Base-by-base conservation (phyloP, 768 basidiomycete genomes). In the Dacryopinax spathularia region DNA sequence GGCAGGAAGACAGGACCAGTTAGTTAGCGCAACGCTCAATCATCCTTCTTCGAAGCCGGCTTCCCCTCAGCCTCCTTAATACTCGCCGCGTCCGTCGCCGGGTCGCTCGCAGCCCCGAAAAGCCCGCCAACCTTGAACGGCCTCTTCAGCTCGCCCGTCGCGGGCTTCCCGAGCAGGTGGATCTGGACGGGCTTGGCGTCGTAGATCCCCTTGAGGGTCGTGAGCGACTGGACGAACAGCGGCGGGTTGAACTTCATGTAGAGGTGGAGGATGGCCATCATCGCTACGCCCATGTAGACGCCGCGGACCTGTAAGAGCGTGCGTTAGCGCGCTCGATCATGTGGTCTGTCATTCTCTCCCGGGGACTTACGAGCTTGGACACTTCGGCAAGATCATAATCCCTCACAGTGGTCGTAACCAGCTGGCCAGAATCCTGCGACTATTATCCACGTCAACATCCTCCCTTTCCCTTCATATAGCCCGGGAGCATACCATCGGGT, bases 241-340 rank as follows among this genome's bases (percentile, higher is more conserved):
- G 95, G 95, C 72, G 95, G 94, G 6, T 92, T 94, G 82, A 89
- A 97, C 73, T 89, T 84, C 77, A 98, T 79, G 82, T 97, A 98
- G 61, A 88, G 66, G 77, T 99, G 95, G 79, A 97, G 84, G 80
- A 93, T 87, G 64, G 71, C 80, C 88, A 94, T 93, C 86, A 91
- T 90, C 60, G 84, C 87, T 70, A 91, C 74, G 66, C 87, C 86
- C 74, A 84, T 81, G 75, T 81, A 88, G 7, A 78, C 82, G n/a
- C 79, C 77, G 37, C 84, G 84, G 65, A 88, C 79, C 84, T 86
- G 62, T 31, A 33, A 25, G 31, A 9, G 29, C 13, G 12, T 1
- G 20, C 7, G 29, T 29, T 34, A 34, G 20, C 20, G 5, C 44
- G 34, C 56, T 7, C 15, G 13, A 35, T 7, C 18, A 37, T 33